A percentile compares a stretch with the other conserved stretches of the same genome.
Conservation (phyloP, 2,329 filamentous ascomycete species). For the Colletotrichum eremochloae region DNA sequence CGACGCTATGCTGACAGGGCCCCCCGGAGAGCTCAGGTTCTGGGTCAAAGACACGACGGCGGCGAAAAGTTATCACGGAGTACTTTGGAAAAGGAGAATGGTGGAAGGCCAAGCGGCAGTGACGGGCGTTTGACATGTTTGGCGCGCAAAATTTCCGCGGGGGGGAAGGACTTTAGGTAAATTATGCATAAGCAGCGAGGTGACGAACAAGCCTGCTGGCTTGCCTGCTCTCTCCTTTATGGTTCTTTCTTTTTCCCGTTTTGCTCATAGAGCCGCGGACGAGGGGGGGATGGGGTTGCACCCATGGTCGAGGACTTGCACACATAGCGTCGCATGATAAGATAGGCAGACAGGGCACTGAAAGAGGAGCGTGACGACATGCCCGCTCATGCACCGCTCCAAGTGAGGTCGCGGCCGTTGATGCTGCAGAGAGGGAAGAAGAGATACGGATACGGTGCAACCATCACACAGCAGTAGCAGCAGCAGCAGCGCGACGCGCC, state of each 20-base stretch:
- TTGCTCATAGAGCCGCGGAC: slow-evolving; percentile 11
- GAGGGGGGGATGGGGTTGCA: slow-evolving; percentile 6
- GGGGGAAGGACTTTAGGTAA: background rate
- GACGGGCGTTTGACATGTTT: slow-evolving; percentile 15
- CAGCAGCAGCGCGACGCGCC: background rate
- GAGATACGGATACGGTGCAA: slow-evolving; percentile 15
- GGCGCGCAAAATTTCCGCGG: background rate
- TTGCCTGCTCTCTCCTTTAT: no score
- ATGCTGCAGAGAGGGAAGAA: background rate
- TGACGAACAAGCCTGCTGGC: background rate
- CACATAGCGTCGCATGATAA: background rate
- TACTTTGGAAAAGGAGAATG: background rate
- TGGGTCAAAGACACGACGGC: background rate
- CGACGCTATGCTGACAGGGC: background rate
- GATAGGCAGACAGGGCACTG: slow-evolving; percentile 33
- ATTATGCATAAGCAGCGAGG: background rate
- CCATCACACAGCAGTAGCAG: slow-evolving; percentile 1
- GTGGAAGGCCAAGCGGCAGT: background rate
- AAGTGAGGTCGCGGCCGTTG: background rate
- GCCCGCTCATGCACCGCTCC: background rate
- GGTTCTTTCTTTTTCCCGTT: slow-evolving; percentile 16
- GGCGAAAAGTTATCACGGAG: background rate
- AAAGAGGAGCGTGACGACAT: background rate
- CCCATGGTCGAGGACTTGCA: background rate
- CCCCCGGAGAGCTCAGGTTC: background rate